Evolutionary conservation across 2,329 filamentous ascomycete genomes (phyloP).

Genomic region (Aquanectria penicillioides): DNA sequence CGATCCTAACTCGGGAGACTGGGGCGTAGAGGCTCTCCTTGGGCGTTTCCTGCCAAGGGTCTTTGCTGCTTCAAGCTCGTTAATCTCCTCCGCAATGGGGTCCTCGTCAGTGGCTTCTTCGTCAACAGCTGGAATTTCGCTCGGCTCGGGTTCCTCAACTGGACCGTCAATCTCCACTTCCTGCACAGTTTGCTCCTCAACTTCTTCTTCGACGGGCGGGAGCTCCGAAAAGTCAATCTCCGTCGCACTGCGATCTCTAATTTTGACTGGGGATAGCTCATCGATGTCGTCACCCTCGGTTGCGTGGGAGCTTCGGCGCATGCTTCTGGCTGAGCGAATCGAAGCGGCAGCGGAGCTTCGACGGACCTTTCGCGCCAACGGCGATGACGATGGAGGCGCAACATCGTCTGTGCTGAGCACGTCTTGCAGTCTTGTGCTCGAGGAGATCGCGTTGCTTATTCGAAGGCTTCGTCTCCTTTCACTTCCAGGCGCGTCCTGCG

Average conservation of each 20-base stretch:
- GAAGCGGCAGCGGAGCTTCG: conserved; percentile 46
- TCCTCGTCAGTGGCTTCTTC: conserved; percentile 39
- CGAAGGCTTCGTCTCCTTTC: conserved; percentile 57
- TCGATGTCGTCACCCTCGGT: conserved; percentile 39
- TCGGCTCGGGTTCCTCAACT: conserved; percentile 18
- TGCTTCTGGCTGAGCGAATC: conserved; percentile 43
- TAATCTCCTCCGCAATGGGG: conserved; percentile 54
- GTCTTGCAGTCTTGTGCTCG: conserved; percentile 55
- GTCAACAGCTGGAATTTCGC: no score
- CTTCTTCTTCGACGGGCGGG: conserved; percentile 15
- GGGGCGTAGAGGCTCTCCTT: conserved; percentile 48
- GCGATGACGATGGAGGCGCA: conserved; percentile 51
- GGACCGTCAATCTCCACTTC: conserved; percentile 6
- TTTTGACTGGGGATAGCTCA: conserved; percentile 47
- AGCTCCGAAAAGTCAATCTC: conserved; percentile 28
- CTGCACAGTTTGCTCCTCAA: conserved; percentile 1
- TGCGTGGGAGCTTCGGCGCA: conserved; percentile 32
- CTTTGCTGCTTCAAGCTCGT: conserved; percentile 54
- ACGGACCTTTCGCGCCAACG: conserved; percentile 54
- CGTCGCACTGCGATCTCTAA: background rate
- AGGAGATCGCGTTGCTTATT: conserved; percentile 48
- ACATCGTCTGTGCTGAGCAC: conserved; percentile 46
- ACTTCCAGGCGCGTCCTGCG: conserved; percentile 64
- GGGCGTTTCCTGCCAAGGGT: conserved; percentile 55
- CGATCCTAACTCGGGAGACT: conserved; percentile 55